Evolutionary conservation across 1,139 yeast genomes (phyloP), one percentile per base, ranked within the genome.

Genomic region (Sugiyamaella neomexicana): DNA sequence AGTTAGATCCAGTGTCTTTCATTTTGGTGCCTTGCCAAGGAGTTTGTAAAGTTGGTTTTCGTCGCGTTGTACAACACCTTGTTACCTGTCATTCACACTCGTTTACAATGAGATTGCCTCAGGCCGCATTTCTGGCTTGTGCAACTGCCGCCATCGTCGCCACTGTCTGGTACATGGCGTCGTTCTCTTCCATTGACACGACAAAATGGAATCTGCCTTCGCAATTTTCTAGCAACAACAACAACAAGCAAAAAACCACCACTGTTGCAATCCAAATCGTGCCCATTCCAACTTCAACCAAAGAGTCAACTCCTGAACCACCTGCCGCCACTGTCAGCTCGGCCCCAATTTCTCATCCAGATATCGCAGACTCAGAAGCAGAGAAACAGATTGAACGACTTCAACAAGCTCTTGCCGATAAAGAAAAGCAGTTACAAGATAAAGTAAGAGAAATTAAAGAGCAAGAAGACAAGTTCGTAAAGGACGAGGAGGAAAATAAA

Each of bases 151-250:
- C 49, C 27, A 31, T 50, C 25, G 15, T 43, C 36, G 44, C 49
- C 7, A 43, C 53, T 7, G 32, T 50, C 17, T 50, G 53, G 53
- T 43, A 43, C 27, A 37, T 50, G 48, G 43, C 44, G n/a, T 16
- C 49, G 9, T 37, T 43, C 27, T 50, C 47, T 12, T 40, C 49
- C 5, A 29, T 37, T 2, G 49, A 43, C n/a, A 16, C 37, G 16
- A 42, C 37, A 13, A 31, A 39, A 31, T 38, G 45, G 50, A 20
- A 38, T 7, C 17, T 46, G 12, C 42, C 46, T 10, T 3, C 44
- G 2, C 6, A 17, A 5, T n/a, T 17, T 13, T 23, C 27, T 4
- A 23, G 29, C 12, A n/a, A 15, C 12, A 36, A 37, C 8, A 31
- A 27, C 8, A 15, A 43, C 32, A 20, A 34, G 13, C 32, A 32